Evolutionary conservation across 495 filamentous ascomycete genomes (phyloP), one percentile per base, ranked within the genome.

Genomic region (Aspergillus leporis): DNA sequence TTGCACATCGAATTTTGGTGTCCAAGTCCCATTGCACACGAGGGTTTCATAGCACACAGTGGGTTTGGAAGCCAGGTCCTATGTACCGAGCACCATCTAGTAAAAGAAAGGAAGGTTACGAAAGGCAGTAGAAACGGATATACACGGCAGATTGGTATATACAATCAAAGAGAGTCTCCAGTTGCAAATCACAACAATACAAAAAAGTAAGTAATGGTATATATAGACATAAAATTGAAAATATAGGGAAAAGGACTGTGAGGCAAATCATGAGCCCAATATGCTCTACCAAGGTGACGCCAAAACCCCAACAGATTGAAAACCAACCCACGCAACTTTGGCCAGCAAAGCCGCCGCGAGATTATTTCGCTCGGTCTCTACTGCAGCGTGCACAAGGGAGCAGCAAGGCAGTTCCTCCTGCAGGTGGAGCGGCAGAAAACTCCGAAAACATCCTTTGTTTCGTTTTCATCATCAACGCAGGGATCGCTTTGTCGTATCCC

Each of bases 271-370:
- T 57, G 56, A 58, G 56, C 36, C 56, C 30, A 34, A 38, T 14
- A 40, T 54, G 34, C 55, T 41, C 30, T 40, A 23, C 40, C 49
- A 53, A 47, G 23, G 38, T 16, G 53, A 55, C 53, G 53, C 38
- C 40, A 18, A 38, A 52, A 46, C 51, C 46, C 43, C 25, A 49
- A 48, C 21, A 56, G 43, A 53, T 57, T 16, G 34, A 55, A 41
- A 36, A 58, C 54, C 49, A 50, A 56, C 51, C 47, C 58, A 58
- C 58, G 53, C 54, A 51, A 63, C 58, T 51, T 67, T 62, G 61
- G 51, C 65, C 65, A 58, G 65, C 65, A 64, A 67, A 63, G 65
- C 56, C 57, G 56, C 41, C 54, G 61, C 59, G 51, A 51, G 61
- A 57, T 19, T 25, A 40, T 34, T 53, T 60, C 53, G 38, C 51